A percentile compares a stretch with the other conserved stretches of the same genome.
Evolutionary conservation across 2,329 filamentous ascomycete species (phyloP).

Genomic region (Pseudogymnoascus sp.): DNA sequence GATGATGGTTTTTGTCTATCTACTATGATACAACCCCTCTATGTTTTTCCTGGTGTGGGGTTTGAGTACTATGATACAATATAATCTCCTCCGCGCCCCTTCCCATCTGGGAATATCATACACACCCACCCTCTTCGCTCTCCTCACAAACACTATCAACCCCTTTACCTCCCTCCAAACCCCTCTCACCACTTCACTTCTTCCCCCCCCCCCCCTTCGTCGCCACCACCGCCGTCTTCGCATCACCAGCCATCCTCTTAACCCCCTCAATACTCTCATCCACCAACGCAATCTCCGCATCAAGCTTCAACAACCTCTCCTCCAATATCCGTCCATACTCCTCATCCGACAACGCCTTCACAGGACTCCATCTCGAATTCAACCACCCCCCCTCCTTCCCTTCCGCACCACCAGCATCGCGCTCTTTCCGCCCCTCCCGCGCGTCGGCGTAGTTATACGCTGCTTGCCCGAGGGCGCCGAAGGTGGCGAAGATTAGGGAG

Average conservation of each 20-base stretch:
- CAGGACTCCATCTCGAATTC: conserved; percentile 61
- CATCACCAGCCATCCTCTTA: not conserved
- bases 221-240: not conserved
- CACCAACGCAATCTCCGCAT: conserved; percentile 68
- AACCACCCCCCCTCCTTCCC: conserved; percentile 34
- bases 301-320: conserved; percentile 61
- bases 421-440: conserved; percentile 18
- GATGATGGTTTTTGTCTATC: not conserved
- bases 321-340: conserved; percentile 63
- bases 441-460: conserved; percentile 44
- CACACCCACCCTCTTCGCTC: not conserved
- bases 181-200: not conserved
- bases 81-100: not conserved
- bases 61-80: not conserved
- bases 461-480: conserved; percentile 48
- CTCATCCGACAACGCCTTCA: conserved; percentile 60
- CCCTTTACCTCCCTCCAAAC: not conserved
- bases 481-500: conserved; percentile 47
- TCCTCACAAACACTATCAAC: not conserved
- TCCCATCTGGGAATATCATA: not conserved
- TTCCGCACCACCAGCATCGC: conserved; percentile 16
- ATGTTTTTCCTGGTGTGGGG: not conserved
- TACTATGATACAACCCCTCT: not conserved
- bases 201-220: not conserved
- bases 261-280: conserved; percentile 60